Percentiles rank a stretch among this genome's conserved stretches.
These are phyloP conservation scores for Cercospora sesami DNA, from an alignment of 2,329 filamentous ascomycete genomes.

Conservation along the genomic window DNA sequence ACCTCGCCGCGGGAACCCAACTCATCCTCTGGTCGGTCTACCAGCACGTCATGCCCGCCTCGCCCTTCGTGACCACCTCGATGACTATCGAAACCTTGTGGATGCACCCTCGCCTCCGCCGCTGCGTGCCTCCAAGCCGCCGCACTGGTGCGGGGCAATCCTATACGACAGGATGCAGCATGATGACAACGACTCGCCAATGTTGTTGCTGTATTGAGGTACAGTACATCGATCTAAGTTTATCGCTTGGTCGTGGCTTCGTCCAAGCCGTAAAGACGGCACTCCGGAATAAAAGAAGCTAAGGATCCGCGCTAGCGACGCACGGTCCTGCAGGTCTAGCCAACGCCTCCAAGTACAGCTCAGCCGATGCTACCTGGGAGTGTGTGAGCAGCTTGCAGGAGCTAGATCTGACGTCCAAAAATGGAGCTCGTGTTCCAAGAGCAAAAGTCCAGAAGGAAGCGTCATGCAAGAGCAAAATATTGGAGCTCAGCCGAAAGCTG, in stretches of 20 bases:
- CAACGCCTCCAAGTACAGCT: constrained; percentile 11
- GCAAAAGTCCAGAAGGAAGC: constrained; percentile 4
- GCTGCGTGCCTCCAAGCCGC: constrained; percentile 1
- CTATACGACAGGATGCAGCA: constrained; percentile 6
- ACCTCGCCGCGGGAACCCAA: background rate
- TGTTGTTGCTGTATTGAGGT: constrained; percentile 2
- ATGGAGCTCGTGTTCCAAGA: constrained; percentile 6
- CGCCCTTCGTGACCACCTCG: background rate
- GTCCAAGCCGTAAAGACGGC: constrained; percentile 1
- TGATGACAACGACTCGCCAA: constrained; percentile 4
- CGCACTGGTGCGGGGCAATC: background rate
- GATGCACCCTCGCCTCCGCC: constrained; percentile 5
- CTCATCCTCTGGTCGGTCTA: constrained; percentile 1
- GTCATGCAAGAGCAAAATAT: background rate
- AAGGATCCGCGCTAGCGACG: constrained; percentile 11
- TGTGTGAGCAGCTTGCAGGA: background rate
- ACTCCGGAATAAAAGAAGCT: constrained; percentile 1
- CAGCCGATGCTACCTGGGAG: constrained; percentile 6
- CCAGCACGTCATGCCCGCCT: constrained; percentile 3
- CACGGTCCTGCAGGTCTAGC: constrained; percentile 11
- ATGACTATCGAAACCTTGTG: constrained; percentile 13
- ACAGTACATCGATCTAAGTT: background rate
- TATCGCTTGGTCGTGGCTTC: constrained; percentile 3
- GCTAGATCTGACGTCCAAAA: constrained; percentile 10
- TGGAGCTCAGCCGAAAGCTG: background rate